Percentiles rank a stretch among this genome's conserved stretches.
Evolutionary conservation across 805 yeast species (phyloP).

Genomic region (Saturnispora sekii): DNA sequence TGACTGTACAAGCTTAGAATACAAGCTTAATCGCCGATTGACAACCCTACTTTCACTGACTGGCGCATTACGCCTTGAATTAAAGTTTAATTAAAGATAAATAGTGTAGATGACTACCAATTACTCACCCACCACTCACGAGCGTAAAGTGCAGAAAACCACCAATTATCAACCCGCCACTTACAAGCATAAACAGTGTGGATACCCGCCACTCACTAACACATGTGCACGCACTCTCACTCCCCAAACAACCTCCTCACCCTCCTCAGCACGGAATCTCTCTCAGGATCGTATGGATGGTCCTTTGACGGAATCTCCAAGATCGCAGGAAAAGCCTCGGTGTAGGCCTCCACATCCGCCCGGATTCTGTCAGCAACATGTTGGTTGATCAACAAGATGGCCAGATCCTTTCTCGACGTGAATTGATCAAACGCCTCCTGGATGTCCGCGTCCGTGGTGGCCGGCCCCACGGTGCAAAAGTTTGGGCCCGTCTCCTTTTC

Average conservation of each 20-base stretch:
- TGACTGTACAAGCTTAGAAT: too few relatives aligned
- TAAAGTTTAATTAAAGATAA: too few relatives aligned
- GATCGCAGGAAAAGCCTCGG: conserved; percentile 91
- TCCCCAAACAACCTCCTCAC: conserved; percentile 95
- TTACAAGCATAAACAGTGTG: too few relatives aligned
- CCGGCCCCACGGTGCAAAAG: conserved; percentile 68
- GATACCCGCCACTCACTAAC: neutral
- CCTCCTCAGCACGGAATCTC: conserved; percentile 89
- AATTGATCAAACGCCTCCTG: conserved; percentile 66
- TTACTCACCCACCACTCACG: too few relatives aligned
- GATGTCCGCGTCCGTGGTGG: conserved; percentile 68
- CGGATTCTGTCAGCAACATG: conserved; percentile 89
- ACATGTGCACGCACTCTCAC: conserved; percentile 9
- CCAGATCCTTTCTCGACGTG: conserved; percentile 81
- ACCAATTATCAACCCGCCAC: too few relatives aligned
- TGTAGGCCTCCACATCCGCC: conserved; percentile 67
- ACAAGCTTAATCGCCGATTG: too few relatives aligned
- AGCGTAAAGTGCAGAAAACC: too few relatives aligned
- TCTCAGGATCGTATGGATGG: conserved; percentile 97
- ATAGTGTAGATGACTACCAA: too few relatives aligned
- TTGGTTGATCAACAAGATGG: conserved; percentile 87
- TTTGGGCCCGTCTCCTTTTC: conserved; percentile 60
- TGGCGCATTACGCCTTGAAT: too few relatives aligned
- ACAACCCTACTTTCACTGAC: too few relatives aligned
- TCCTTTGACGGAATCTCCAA: conserved; percentile 97